These are phyloP conservation scores for Botrytis porri DNA, from an alignment of 2,329 filamentous ascomycete species.

Conservation along the genomic window DNA sequence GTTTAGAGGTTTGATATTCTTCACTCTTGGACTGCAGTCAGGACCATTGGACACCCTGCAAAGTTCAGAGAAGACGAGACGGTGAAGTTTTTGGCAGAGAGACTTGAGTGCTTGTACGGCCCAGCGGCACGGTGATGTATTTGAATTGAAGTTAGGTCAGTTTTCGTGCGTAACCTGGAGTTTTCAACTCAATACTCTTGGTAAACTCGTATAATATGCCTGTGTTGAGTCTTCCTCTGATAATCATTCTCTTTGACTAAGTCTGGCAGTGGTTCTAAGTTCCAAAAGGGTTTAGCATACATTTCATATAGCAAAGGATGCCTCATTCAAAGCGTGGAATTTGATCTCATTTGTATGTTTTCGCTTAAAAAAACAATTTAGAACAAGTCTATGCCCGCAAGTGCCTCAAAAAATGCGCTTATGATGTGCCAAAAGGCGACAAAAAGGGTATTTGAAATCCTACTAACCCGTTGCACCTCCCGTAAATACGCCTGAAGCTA, in stretches of 20 bases:
- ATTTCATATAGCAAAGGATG: background rate
- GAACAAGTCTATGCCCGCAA: background rate
- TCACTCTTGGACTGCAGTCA: too few species aligned
- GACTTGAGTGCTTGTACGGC: background rate
- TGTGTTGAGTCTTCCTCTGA: background rate
- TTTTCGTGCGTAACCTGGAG: background rate
- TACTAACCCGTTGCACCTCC: background rate
- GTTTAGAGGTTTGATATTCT: too few species aligned
- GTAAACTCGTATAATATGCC: background rate
- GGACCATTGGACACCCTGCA: too few species aligned
- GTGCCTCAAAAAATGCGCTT: background rate
- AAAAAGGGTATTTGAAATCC: constrained; percentile 18
- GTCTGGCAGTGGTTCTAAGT: background rate
- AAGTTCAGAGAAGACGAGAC: background rate
- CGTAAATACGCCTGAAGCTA: background rate
- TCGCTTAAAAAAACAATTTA: background rate
- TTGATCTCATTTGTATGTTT: background rate
- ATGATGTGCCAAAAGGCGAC: background rate
- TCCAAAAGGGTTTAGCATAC: background rate
- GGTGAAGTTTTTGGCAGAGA: background rate
- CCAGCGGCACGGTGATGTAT: background rate
- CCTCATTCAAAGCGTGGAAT: background rate
- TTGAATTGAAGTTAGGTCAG: background rate
- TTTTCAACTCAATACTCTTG: background rate
- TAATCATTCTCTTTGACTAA: background rate